Evolutionary conservation across 495 filamentous ascomycete species (phyloP).

Genomic region (Podospora sp.): DNA sequence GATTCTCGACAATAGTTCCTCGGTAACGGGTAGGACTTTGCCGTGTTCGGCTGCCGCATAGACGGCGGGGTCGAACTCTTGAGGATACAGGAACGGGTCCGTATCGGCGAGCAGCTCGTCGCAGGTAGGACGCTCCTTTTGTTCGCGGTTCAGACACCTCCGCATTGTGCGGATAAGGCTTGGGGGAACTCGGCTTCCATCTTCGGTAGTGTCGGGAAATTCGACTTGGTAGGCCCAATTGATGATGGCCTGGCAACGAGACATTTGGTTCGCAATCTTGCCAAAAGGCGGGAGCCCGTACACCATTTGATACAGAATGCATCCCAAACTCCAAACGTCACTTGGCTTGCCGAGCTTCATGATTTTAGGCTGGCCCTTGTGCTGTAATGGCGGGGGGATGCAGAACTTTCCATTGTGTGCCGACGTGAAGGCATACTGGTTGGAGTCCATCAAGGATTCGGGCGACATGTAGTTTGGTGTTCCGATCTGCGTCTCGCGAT

Average conservation of each 20-base stretch:
- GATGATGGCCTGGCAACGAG: conserved; percentile 78
- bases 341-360: conserved; percentile 96
- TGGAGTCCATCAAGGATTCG: conserved; percentile 87
- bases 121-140: conserved; percentile 73
- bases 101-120: conserved; percentile 68
- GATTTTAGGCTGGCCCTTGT: conserved; percentile 63
- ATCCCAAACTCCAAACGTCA: conserved; percentile 95
- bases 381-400: conserved; percentile 36
- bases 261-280: conserved; percentile 81
- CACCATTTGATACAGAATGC: conserved; percentile 96
- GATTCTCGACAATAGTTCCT: conserved; percentile 76
- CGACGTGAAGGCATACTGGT: conserved; percentile 51
- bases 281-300: conserved; percentile 92
- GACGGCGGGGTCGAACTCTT: conserved; percentile 50
- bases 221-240: conserved; percentile 83
- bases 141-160: conserved; percentile 78
- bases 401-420: conserved; percentile 52
- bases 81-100: conserved; percentile 84
- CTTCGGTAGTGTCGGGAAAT: conserved; percentile 75
- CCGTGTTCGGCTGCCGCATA: conserved; percentile 44
- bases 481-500: conserved; percentile 91
- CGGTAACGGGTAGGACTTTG: conserved; percentile 69
- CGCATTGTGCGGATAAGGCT: conserved; percentile 73
- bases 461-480: conserved; percentile 99
- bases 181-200: conserved; percentile 69